Evolutionary conservation across 2,329 filamentous ascomycete species (phyloP).

Genomic region (Lasiodiplodia hormozganensis): DNA sequence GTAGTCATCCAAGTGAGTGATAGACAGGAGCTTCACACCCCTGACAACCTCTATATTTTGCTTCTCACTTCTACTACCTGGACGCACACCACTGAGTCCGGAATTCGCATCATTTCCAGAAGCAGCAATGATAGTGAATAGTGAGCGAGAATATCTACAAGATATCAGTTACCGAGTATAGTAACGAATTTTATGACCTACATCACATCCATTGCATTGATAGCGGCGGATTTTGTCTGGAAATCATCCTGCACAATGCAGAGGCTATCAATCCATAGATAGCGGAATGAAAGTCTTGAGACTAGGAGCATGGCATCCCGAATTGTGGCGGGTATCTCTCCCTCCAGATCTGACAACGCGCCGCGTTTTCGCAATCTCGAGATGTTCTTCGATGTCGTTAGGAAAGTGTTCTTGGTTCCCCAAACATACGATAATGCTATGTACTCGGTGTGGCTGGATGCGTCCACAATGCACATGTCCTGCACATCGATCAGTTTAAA

Average conservation of each 20-base stretch:
- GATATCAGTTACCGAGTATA: background rate
- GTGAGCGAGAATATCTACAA: background rate
- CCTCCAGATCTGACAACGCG: background rate
- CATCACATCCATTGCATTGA: too few species aligned
- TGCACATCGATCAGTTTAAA: too few species aligned
- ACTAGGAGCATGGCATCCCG: background rate
- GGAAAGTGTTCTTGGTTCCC: background rate
- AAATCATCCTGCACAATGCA: background rate
- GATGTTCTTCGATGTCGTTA: background rate
- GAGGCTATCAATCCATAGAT: conserved; percentile 1
- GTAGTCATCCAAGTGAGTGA: too few species aligned
- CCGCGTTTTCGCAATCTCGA: background rate
- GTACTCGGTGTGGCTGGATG: background rate
- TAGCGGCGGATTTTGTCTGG: too few species aligned
- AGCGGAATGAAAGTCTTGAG: background rate
- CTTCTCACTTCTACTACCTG: background rate
- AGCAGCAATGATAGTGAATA: background rate
- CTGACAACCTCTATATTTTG: too few species aligned
- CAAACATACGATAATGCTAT: background rate
- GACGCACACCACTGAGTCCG: background rate
- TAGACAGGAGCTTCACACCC: too few species aligned
- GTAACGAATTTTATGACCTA: too few species aligned
- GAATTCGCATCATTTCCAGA: background rate
- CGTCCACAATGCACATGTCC: too few species aligned
- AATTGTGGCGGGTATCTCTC: background rate